These are phyloP conservation scores for Aspergillus floridensis DNA, from an alignment of 2,329 filamentous ascomycete species.

Conservation along the genomic window DNA sequence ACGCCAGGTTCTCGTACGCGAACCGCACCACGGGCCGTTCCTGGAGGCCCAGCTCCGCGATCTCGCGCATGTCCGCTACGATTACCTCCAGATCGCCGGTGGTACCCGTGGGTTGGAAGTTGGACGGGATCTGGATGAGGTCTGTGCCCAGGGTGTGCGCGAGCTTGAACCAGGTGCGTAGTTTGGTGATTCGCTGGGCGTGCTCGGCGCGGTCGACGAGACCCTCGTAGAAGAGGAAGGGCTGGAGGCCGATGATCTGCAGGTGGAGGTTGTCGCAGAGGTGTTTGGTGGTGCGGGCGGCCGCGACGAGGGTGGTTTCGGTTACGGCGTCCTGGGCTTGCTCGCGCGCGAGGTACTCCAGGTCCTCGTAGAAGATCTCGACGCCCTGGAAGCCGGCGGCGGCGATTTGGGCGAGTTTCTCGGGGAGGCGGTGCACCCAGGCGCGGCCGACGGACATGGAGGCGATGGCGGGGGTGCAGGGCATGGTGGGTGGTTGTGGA, in stretches of 20 bases:
- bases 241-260: slow-evolving; percentile 59
- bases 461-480: slow-evolving; percentile 57
- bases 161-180: slow-evolving; percentile 67
- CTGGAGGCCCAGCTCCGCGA: slow-evolving; percentile 63
- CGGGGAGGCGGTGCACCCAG: slow-evolving; percentile 63
- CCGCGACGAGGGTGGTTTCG: slow-evolving; percentile 52
- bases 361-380: slow-evolving; percentile 76
- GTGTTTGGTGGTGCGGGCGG: slow-evolving; percentile 56
- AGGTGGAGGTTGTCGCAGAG: slow-evolving; percentile 38
- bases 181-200: slow-evolving; percentile 52
- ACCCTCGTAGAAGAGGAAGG: slow-evolving; percentile 75
- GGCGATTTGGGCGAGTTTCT: slow-evolving; percentile 66
- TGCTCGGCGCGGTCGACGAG: slow-evolving; percentile 61
- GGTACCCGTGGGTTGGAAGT: slow-evolving; percentile 53
- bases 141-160: slow-evolving; percentile 65
- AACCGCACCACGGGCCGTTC: slow-evolving; percentile 61
- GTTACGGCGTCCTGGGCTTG: slow-evolving; percentile 37
- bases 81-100: slow-evolving; percentile 55
- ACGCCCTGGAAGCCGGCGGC: slow-evolving; percentile 66
- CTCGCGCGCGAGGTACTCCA: slow-evolving; percentile 59
- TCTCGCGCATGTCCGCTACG: slow-evolving; percentile 59
- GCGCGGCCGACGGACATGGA: slow-evolving; percentile 72
- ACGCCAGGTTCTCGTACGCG: slow-evolving; percentile 69
- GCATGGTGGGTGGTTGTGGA: not conserved
- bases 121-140: slow-evolving; percentile 70